Evolutionary conservation across 75 land plant genomes (phyloP).

Genomic region (Pinus taeda): DNA sequence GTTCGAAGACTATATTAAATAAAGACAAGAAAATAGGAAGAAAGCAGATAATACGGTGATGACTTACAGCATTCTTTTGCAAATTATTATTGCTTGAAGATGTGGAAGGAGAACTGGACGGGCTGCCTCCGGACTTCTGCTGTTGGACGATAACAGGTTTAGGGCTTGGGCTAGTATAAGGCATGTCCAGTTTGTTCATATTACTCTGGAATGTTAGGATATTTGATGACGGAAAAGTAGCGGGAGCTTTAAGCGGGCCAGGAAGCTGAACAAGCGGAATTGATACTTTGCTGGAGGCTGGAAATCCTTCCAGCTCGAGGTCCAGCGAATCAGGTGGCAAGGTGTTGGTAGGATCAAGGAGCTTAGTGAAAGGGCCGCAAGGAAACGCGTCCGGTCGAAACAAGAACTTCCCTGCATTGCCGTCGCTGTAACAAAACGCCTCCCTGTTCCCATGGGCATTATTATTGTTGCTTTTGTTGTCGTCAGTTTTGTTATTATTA

Average conservation of each 20-base stretch:
- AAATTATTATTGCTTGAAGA: constrained; percentile 10
- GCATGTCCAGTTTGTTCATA: constrained; percentile 7
- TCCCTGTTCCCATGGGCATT: too few relatives aligned
- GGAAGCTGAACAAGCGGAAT: not conserved
- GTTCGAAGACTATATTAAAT: not conserved
- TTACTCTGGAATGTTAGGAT: constrained; percentile 9
- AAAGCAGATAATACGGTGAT: too few relatives aligned
- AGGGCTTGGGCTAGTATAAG: not conserved
- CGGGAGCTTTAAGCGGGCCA: not conserved
- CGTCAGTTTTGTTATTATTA: too few relatives aligned
- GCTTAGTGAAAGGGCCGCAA: constrained; percentile 11
- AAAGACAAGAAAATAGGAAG: not conserved
- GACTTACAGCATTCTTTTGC: constrained; percentile 2
- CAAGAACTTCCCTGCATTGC: not conserved
- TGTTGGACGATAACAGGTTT: not conserved
- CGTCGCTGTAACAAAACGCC: too few relatives aligned
- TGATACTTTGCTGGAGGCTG: not conserved
- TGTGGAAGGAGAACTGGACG: constrained; percentile 5
- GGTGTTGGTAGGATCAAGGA: constrained; percentile 4
- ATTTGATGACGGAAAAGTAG: constrained; percentile 8
- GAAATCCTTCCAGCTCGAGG: not conserved
- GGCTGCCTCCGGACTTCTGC: not conserved
- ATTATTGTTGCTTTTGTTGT: too few relatives aligned
- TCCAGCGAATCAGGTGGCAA: not conserved
- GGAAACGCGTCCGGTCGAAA: not conserved